Conservation (phyloP, 2,329 filamentous ascomycete genomes). For the Penicillium rolfsii region DNA sequence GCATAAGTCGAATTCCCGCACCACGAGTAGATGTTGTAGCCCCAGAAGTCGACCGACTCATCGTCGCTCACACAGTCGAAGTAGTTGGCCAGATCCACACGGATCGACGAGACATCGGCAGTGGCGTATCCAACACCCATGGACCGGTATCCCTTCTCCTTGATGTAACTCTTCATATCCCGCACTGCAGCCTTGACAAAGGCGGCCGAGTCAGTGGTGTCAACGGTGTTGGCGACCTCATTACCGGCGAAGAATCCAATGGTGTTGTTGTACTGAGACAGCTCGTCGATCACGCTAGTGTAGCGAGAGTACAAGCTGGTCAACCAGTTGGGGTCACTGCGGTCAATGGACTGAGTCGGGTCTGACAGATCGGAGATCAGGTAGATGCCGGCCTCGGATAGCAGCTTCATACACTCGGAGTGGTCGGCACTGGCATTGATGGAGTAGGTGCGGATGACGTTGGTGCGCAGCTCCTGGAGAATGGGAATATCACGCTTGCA, state of each 20-base stretch:
- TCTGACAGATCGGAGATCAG: constrained; percentile 86
- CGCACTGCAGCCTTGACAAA: constrained; percentile 96
- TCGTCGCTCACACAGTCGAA: constrained; percentile 78
- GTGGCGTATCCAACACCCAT: constrained; percentile 92
- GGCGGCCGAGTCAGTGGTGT: constrained; percentile 84
- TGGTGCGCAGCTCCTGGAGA: constrained; percentile 76
- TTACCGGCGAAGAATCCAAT: constrained; percentile 97
- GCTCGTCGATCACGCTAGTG: constrained; percentile 75
- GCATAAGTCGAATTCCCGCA: constrained; percentile 79
- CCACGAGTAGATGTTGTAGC: constrained; percentile 99
- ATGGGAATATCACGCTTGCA: constrained; percentile 84
- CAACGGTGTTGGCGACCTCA: constrained; percentile 83
- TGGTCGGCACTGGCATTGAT: constrained; percentile 79
- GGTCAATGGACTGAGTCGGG: constrained; percentile 80
- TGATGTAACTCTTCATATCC: constrained; percentile 91
- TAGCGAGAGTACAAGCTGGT: constrained; percentile 75
- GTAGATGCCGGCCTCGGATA: constrained; percentile 86
- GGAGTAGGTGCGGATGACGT: constrained; percentile 90
- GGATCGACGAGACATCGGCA: constrained; percentile 85
- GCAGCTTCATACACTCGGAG: constrained; percentile 76
- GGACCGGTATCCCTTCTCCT: constrained; percentile 69
- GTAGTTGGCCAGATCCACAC: constrained; percentile 79
- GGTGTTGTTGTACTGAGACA: constrained; percentile 81
- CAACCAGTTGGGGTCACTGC: constrained; percentile 75
- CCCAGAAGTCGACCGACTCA: constrained; percentile 86